Evolutionary conservation across 129 eudicot species (phyloP).

Genomic region (Chrysanthemum lavandulifolium): DNA sequence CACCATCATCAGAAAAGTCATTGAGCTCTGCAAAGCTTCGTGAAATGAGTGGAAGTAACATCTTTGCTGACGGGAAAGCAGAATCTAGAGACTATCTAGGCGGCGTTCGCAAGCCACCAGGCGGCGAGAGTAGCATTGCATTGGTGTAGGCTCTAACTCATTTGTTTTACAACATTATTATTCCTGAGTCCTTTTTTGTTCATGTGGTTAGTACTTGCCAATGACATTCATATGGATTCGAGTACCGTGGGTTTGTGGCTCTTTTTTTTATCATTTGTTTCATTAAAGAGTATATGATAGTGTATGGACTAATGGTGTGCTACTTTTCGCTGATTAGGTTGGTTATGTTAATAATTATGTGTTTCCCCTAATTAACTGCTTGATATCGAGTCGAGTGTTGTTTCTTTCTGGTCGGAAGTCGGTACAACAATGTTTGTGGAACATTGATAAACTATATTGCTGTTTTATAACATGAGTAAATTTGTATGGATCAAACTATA

Average conservation of each 20-base stretch:
- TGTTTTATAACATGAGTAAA: no score
- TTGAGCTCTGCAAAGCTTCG: constrained; percentile 76
- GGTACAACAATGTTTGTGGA: not conserved
- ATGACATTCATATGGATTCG: constrained; percentile 22
- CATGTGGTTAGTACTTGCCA: constrained; percentile 19
- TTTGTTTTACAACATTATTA: constrained; percentile 31
- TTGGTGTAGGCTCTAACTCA: constrained; percentile 65
- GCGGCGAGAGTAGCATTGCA: constrained; percentile 98
- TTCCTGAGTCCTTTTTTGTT: not conserved
- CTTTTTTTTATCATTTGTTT: constrained; percentile 1
- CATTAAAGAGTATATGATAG: constrained; percentile 29
- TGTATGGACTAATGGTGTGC: constrained; percentile 24
- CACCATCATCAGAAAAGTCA: constrained; percentile 62
- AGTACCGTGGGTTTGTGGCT: constrained; percentile 18
- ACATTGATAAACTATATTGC: no score
- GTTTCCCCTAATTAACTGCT: constrained; percentile 15
- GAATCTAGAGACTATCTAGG: constrained; percentile 86
- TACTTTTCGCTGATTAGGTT: constrained; percentile 26
- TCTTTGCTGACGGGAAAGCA: constrained; percentile 88
- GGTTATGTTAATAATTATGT: constrained; percentile 33
- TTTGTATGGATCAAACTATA: no score
- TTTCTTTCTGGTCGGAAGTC: not conserved
- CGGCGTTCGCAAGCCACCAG: constrained; percentile 97
- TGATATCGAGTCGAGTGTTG: constrained; percentile 3
- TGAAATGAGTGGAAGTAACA: constrained; percentile 87